Conservation (phyloP, 305 asterid genomes). For the Stenogyne calaminthoides region DNA sequence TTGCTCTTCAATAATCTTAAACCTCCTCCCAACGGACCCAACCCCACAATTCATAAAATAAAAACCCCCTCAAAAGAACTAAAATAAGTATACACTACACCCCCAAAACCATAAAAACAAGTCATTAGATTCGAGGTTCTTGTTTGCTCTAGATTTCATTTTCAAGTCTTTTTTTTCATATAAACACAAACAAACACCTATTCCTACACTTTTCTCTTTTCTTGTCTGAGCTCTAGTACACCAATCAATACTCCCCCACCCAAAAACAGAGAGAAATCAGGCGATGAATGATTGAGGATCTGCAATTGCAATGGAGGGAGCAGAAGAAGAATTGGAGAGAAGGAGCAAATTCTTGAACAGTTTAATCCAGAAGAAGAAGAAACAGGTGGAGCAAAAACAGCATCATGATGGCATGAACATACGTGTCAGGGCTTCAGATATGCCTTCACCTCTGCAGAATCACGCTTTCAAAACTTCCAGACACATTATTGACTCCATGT, state of each 20-base stretch:
- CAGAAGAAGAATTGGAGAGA: constrained; percentile 74
- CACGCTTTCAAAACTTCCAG: constrained; percentile 62
- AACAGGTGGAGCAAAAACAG: constrained; percentile 47
- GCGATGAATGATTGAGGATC: constrained; percentile 27
- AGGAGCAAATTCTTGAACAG: constrained; percentile 82
- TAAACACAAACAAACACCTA: background rate
- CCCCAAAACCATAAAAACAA: background rate
- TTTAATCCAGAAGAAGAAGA: constrained; percentile 62
- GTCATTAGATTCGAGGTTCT: constrained; percentile 38
- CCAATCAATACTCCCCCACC: constrained; percentile 14
- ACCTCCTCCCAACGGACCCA: background rate
- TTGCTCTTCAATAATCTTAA: constrained; percentile 2
- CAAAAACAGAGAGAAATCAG: background rate
- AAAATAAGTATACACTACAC: constrained; percentile 14
- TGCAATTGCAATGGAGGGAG: constrained; percentile 63
- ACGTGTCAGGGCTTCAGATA: constrained; percentile 72
- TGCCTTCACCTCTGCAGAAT: constrained; percentile 62
- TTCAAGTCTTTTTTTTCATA: constrained; percentile 13
- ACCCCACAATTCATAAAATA: constrained; percentile 13
- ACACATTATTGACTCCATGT: constrained; percentile 55
- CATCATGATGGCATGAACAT: constrained; percentile 44
- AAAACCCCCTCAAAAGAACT: constrained; percentile 32
- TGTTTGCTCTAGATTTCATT: constrained; percentile 26
- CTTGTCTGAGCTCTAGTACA: background rate
- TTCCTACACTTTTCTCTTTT: no score